Conservation (phyloP, 1,284 basidiomycete species). For the Sphaerobolus stellatus region DNA sequence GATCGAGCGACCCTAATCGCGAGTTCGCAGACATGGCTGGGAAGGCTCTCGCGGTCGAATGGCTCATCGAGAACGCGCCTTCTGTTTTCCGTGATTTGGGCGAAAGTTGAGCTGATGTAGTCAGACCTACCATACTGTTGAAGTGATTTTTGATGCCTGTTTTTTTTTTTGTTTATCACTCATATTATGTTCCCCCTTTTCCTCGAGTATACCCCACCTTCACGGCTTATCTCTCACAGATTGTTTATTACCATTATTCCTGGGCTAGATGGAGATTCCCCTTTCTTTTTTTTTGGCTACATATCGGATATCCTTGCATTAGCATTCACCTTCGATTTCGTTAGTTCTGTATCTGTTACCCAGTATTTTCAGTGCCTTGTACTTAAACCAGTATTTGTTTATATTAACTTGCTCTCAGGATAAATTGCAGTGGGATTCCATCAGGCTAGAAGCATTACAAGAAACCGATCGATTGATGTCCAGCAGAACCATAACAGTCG, state of each 20-base stretch:
- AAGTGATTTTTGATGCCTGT: too few relatives aligned
- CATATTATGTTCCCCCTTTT: too few relatives aligned
- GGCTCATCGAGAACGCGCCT: conserved; percentile 88
- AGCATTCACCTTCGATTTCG: not conserved
- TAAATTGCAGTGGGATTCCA: too few relatives aligned
- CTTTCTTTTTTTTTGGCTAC: not conserved
- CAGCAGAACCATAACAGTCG: too few relatives aligned
- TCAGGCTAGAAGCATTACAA: too few relatives aligned
- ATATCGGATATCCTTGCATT: not conserved
- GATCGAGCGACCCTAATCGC: conserved; percentile 79
- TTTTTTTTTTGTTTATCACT: too few relatives aligned
- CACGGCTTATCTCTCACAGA: not conserved
- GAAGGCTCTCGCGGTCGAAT: conserved; percentile 88
- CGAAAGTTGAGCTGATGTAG: conserved; percentile 2
- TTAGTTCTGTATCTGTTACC: not conserved
- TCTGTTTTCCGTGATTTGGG: conserved; percentile 44
- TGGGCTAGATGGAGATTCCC: conserved; percentile 6
- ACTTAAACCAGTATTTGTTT: too few relatives aligned
- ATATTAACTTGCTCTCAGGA: too few relatives aligned
- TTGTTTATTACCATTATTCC: conserved; percentile 5
- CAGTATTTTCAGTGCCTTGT: too few relatives aligned
- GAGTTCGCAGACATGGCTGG: conserved; percentile 98
- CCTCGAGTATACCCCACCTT: not conserved
- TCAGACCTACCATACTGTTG: too few relatives aligned
- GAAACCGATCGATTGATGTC: too few relatives aligned